Evolutionary conservation across 495 filamentous ascomycete genomes (phyloP), one percentile per base, ranked within the genome.

Genomic region (Penicillium argentinense): DNA sequence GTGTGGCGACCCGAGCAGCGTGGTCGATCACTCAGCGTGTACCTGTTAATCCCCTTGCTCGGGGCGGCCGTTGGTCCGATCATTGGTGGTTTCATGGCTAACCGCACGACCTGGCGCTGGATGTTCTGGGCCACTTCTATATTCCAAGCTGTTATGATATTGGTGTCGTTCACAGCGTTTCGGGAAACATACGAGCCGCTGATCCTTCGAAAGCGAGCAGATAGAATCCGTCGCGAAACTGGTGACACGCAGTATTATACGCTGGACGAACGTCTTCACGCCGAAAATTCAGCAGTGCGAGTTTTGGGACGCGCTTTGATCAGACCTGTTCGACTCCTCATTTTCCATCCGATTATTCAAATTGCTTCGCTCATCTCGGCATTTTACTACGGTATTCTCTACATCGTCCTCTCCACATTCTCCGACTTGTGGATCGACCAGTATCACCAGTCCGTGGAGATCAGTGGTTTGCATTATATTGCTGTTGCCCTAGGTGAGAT

Each of bases 321-420:
- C 25, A 63, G 75, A 6, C 75, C 77, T 3, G 65, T 80, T 34
- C 60, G 60, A 3, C 57, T 83, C 14, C 61, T 82, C 7, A 58
- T 54, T 24, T 78, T 75, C 0, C 78, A 83, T 47, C 51, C 70
- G 6, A 79, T 80, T 37, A 67, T 83, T 19, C 75, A 79, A 58
- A 63, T 73, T 18, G 60, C 80, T 3, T 69, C 78, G 1, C 12
- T 76, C 1, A 78, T 82, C 54, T 74, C 77, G 65, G 76, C 72
- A 19, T 87, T 80, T 51, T 55, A 84, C 8, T 86, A 84, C 61
- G 83, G 83, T 4, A 60, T 86, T n/a, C 75, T 81, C 48, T 86
- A 87, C 60, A 75, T 87, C 12, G 71, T 85, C 13, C 66, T 87
- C 0, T 74, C 79, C 2, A 81, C 80, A 19, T 86, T 86, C 60